These are phyloP conservation scores for Meyerozyma athensensis DNA, from an alignment of 1,139 yeast species.

Conservation along the genomic window DNA sequence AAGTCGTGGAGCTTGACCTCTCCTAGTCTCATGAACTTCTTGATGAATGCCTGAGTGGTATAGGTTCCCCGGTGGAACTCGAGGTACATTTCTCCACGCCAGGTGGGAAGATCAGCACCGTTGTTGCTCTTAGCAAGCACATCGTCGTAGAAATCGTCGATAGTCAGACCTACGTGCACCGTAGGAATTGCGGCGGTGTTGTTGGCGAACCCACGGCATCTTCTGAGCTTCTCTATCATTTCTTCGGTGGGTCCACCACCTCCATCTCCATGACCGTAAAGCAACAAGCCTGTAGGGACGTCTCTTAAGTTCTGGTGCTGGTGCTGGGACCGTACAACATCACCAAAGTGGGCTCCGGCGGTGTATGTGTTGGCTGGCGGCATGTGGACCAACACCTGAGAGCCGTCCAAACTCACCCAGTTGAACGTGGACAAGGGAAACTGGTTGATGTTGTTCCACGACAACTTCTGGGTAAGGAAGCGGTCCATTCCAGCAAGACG, in stretches of 20 bases:
- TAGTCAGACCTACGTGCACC: constrained; percentile 70
- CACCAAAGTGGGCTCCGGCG: constrained; percentile 89
- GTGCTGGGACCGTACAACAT: constrained; percentile 70
- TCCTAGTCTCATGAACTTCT: constrained; percentile 71
- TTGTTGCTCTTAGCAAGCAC: constrained; percentile 57
- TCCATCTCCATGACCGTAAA: constrained; percentile 95
- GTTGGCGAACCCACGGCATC: constrained; percentile 84
- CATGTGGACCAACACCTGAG: constrained; percentile 93
- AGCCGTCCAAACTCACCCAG: constrained; percentile 93
- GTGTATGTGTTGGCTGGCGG: constrained; percentile 97
- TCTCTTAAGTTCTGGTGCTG: constrained; percentile 82
- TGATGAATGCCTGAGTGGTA: constrained; percentile 86
- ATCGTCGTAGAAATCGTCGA: constrained; percentile 73
- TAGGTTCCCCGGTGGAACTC: constrained; percentile 97
- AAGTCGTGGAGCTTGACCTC: constrained; percentile 80
- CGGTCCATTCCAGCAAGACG: constrained; percentile 77
- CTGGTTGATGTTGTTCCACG: constrained; percentile 91
- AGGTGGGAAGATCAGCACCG: constrained; percentile 69
- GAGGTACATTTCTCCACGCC: constrained; percentile 91
- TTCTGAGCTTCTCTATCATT: constrained; percentile 86
- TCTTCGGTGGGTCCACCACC: constrained; percentile 97
- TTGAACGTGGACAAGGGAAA: constrained; percentile 90
- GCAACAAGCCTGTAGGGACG: constrained; percentile 73
- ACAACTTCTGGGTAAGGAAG: constrained; percentile 86
- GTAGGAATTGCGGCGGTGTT: constrained; percentile 79